Evolutionary conservation across 305 asterid genomes (phyloP).

Genomic region (Fraxinus ornus): DNA sequence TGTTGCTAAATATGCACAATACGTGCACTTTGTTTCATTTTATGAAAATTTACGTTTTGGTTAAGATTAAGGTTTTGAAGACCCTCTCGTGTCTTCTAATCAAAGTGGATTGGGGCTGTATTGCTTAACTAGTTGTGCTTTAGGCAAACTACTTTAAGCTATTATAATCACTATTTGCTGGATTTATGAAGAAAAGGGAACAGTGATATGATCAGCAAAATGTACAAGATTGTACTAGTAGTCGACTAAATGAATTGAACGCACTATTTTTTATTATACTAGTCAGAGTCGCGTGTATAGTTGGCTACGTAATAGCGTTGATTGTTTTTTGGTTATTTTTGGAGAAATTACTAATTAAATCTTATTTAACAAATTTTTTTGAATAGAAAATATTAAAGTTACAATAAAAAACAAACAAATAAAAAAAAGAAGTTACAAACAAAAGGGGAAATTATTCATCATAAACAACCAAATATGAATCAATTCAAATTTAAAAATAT

Average conservation of each 20-base stretch:
- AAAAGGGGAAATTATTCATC: no score
- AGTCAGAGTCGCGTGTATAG: no score
- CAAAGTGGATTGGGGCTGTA: slow-evolving; percentile 1
- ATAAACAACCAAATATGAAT: no score
- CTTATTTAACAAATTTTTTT: no score
- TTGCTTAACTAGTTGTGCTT: neutral
- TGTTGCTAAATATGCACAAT: neutral
- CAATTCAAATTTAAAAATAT: no score
- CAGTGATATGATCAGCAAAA: neutral
- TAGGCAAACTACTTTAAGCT: neutral
- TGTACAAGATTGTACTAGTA: neutral
- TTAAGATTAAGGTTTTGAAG: neutral
- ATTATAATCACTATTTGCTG: neutral
- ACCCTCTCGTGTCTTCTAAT: slow-evolving; percentile 24
- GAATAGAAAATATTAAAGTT: no score
- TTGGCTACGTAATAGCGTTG: no score
- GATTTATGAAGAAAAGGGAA: neutral
- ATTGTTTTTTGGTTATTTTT: no score
- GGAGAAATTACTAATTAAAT: no score
- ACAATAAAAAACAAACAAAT: no score
- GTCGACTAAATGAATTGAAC: neutral
- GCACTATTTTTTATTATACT: neutral
- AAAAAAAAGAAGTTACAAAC: no score
- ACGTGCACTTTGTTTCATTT: neutral
- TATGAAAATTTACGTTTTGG: neutral